phyloP scores from a whole-genome alignment of 805 yeast species.

The Huiozyma naganishii region DNA sequence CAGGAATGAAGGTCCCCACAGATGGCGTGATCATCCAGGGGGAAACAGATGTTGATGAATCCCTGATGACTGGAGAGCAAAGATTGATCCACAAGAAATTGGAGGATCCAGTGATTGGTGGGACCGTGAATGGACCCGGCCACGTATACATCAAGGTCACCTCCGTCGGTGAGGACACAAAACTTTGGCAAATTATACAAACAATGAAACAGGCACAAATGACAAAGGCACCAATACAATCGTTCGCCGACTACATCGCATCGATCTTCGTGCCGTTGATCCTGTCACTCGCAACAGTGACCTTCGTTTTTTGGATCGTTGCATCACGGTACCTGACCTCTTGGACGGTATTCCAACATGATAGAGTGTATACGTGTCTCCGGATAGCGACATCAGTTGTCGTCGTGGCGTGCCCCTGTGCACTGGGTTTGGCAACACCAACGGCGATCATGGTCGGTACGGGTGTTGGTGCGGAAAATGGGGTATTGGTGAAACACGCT shows the following conservation, averaged over 20 bases:
- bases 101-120: slow-evolving; percentile 71
- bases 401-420: slow-evolving; percentile 98
- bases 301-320: slow-evolving; percentile 56
- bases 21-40: slow-evolving; percentile 81
- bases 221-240: slow-evolving; percentile 80
- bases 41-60: slow-evolving; percentile 76
- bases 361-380: slow-evolving; percentile 33
- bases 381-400: slow-evolving; percentile 82
- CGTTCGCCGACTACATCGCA: slow-evolving; percentile 77
- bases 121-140: slow-evolving; percentile 78
- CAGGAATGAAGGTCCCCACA: slow-evolving; percentile 85
- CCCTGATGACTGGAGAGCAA: slow-evolving; percentile 87
- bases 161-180: slow-evolving; percentile 72
- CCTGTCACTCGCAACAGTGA: slow-evolving; percentile 45
- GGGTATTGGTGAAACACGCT: slow-evolving; percentile 89
- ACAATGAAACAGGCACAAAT: slow-evolving; percentile 86
- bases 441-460: slow-evolving; percentile 99
- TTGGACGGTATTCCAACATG: slow-evolving; percentile 10
- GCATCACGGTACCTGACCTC: neutral
- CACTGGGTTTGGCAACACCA: slow-evolving; percentile 93
- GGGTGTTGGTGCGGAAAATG: slow-evolving; percentile 86
- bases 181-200: slow-evolving; percentile 74
- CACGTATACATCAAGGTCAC: slow-evolving; percentile 58
- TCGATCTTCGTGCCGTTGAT: slow-evolving; percentile 77
- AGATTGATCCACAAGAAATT: slow-evolving; percentile 52